These are phyloP conservation scores for Moesziomyces antarcticus DNA, from an alignment of 1,284 basidiomycete species.

Conservation along the genomic window DNA sequence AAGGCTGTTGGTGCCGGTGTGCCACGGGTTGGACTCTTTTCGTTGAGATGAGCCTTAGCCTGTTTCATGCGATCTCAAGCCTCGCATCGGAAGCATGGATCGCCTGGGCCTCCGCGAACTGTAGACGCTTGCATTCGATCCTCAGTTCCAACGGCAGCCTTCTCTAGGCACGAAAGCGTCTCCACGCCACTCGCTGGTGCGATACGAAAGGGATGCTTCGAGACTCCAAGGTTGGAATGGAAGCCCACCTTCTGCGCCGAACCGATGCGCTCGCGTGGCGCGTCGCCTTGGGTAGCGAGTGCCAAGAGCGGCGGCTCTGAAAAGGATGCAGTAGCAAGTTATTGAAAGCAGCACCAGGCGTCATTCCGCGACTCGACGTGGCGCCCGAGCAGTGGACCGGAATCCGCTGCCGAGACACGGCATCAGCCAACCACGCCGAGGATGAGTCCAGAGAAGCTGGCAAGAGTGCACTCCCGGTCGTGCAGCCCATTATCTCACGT, in stretches of 20 bases:
- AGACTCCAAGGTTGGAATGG: not conserved
- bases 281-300: not conserved
- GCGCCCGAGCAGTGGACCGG: too few species aligned
- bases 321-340: not conserved
- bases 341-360: not conserved
- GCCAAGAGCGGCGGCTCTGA: not conserved
- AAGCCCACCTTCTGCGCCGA: not conserved
- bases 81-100: not conserved
- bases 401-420: too few species aligned
- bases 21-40: not conserved
- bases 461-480: not conserved
- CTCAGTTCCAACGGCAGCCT: too few species aligned
- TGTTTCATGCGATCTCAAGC: slow-evolving; percentile 20
- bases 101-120: not conserved
- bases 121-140: too few species aligned
- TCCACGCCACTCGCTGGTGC: too few species aligned
- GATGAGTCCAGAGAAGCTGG: too few species aligned
- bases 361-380: not conserved
- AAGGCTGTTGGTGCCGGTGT: not conserved
- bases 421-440: too few species aligned
- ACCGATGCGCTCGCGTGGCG: not conserved
- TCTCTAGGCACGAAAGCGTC: too few species aligned
- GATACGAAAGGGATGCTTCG: too few species aligned
- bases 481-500: not conserved
- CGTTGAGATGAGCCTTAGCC: not conserved